Evolutionary conservation across 225 moss, liverwort and hornwort species (phyloP), one percentile per base, ranked within the genome.

Genomic region (Neckera pumila): DNA sequence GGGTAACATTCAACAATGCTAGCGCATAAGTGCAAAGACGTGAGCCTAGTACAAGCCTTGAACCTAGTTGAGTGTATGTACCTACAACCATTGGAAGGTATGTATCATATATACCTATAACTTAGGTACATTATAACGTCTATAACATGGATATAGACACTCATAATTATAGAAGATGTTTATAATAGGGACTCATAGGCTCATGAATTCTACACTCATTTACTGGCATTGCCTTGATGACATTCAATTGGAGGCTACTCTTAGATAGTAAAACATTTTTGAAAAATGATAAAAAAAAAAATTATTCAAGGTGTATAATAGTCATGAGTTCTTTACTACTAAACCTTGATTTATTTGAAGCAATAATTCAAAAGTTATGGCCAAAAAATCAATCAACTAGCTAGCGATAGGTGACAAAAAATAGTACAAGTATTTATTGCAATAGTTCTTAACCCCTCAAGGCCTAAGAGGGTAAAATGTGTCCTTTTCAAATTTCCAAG

Each of bases 21-120:
- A 47, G 4, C 0, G 7, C 0, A 0, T 47, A 2, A 74, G 30
- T 2, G 0, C 1, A 6, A 4, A 30, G 7, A 11, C 4, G 0
- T 47, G 11, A 45, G 11, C 7, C 6, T 73, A n/a, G n/a, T n/a
- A 17, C 1, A 1, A 45, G 18, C 7, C 10, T 47, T 47, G 23
- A 74, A 47, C 30, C 7, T 30, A 30, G 3, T 17, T 74, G 28
- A 47, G 30, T 0, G 4, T 30, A 18, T 74, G 10, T 3, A 30
- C 2, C 7, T 47, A 17, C 17, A 73, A 45, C 4, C 6, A 73
- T 45, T 74, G 30, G 18, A 47, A 74, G 3, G 30, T 47, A 3
- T 45, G 18, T 74, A 47, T 30, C 17, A 73, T 45, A 73, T 30
- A 0, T 73, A 16, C 17, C 6, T 43, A 40, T 10, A 43, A 17